Conservation (phyloP, 148 eudicot genomes). For the Limonium bicolor region DNA sequence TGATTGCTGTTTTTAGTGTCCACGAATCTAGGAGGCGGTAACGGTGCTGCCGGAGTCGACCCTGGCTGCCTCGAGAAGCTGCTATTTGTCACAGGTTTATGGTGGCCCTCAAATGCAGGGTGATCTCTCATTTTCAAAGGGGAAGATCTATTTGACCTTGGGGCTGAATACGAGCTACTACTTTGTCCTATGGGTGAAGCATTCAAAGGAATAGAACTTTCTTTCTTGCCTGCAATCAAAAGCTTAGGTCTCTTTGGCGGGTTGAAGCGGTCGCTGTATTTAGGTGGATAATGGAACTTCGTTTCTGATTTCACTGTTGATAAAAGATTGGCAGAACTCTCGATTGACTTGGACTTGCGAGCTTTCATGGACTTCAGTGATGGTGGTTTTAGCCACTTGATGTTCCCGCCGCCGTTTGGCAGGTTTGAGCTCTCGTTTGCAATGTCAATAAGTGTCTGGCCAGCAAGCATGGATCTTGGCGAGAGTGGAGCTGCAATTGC, state of each 20-base stretch:
- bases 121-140: slow-evolving; percentile 32
- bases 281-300: slow-evolving; percentile 7
- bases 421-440: slow-evolving; percentile 20
- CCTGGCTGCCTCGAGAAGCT: too few species aligned
- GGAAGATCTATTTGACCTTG: slow-evolving; percentile 47
- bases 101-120: slow-evolving; percentile 18
- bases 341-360: slow-evolving; percentile 37
- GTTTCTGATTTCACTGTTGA: slow-evolving; percentile 24
- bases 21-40: slow-evolving; percentile 31
- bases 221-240: slow-evolving; percentile 20
- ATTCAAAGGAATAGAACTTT: slow-evolving; percentile 18
- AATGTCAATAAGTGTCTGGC: slow-evolving; percentile 57
- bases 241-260: slow-evolving; percentile 48
- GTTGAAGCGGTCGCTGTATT: slow-evolving; percentile 13
- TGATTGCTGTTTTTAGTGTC: slow-evolving; percentile 28
- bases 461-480: slow-evolving; percentile 51
- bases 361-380: slow-evolving; percentile 56
- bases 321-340: slow-evolving; percentile 23
- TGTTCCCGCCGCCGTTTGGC: slow-evolving; percentile 16
- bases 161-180: too few species aligned
- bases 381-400: slow-evolving; percentile 47
- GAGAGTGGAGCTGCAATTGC: slow-evolving; percentile 33
- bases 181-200: too few species aligned
- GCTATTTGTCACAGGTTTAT: slow-evolving; percentile 16
- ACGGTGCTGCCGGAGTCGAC: slow-evolving; percentile 26